A percentile compares a stretch with the other conserved stretches of the same genome.
phyloP scores from a whole-genome alignment of 2,329 filamentous ascomycete species.

The Elsinoe arachidis region DNA sequence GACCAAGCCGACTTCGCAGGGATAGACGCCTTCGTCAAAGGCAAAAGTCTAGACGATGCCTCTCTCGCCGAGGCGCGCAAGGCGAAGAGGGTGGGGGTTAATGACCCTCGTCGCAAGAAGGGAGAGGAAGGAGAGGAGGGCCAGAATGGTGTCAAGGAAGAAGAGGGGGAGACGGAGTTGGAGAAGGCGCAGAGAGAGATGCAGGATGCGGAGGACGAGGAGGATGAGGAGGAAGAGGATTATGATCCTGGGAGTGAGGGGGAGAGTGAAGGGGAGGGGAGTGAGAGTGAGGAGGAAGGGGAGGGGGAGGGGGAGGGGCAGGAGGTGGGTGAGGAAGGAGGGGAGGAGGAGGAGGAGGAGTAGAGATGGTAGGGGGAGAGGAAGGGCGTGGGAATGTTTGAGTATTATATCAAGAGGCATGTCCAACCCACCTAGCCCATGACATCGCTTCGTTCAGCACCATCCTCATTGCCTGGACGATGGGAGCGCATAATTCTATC shows the following conservation, averaged over 20 bases:
- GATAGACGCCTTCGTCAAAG: slow-evolving; percentile 54
- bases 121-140: slow-evolving; percentile 24
- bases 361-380: slow-evolving; percentile 21
- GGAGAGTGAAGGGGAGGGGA: slow-evolving; percentile 33
- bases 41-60: slow-evolving; percentile 53
- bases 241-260: slow-evolving; percentile 34
- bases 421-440: neutral
- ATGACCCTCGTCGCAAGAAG: slow-evolving; percentile 26
- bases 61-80: slow-evolving; percentile 52
- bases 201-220: slow-evolving; percentile 26
- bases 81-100: slow-evolving; percentile 52
- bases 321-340: slow-evolving; percentile 16
- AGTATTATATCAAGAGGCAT: neutral
- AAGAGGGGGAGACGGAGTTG: slow-evolving; percentile 28
- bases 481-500: no score
- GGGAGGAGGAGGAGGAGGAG: slow-evolving; percentile 24
- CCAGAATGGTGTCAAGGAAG: slow-evolving; percentile 24
- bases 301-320: slow-evolving; percentile 19
- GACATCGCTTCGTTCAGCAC: no score
- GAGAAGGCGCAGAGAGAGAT: slow-evolving; percentile 23
- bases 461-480: no score
- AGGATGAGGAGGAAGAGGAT: slow-evolving; percentile 34
- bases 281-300: slow-evolving; percentile 27
- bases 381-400: neutral
- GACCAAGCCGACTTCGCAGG: slow-evolving; percentile 55